Conservation (phyloP, 805 yeast genomes). For the Ogataea allantospora region DNA sequence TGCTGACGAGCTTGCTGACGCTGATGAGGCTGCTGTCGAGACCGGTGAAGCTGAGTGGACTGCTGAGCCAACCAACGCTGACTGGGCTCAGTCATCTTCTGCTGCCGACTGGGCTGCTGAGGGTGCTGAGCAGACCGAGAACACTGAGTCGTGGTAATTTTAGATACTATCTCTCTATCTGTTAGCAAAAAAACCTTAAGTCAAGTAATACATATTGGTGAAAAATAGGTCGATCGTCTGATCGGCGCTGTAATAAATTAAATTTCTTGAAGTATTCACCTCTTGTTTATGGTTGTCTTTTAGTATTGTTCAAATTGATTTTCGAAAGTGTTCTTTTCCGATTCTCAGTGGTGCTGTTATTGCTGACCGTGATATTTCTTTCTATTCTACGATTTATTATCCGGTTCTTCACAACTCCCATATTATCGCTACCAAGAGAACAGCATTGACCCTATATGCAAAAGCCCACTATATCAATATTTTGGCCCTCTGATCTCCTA, state of each 20-base stretch:
- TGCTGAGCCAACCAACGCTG: slow-evolving; percentile 63
- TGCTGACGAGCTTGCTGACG: slow-evolving; percentile 64
- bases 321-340: slow-evolving; percentile 1
- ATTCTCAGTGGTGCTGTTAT: slow-evolving; percentile 7
- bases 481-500: slow-evolving; percentile 34
- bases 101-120: slow-evolving; percentile 54
- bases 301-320: slow-evolving; percentile 3
- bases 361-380: slow-evolving; percentile 1
- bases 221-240: slow-evolving; percentile 3
- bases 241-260: slow-evolving; percentile 1
- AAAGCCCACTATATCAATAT: slow-evolving; percentile 16
- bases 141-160: slow-evolving; percentile 36
- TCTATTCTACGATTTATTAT: slow-evolving; percentile 1
- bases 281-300: slow-evolving; percentile 3
- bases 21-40: slow-evolving; percentile 67
- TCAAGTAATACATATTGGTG: slow-evolving; percentile 14
- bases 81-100: slow-evolving; percentile 66
- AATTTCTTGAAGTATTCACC: not conserved
- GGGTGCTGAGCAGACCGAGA: slow-evolving; percentile 58
- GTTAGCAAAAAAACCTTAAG: slow-evolving; percentile 11
- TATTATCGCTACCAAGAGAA: slow-evolving; percentile 2
- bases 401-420: slow-evolving; percentile 4
- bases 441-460: slow-evolving; percentile 8
- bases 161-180: slow-evolving; percentile 19
- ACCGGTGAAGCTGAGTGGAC: slow-evolving; percentile 56